A percentile compares a stretch with the other conserved stretches of the same genome.
phyloP scores from a whole-genome alignment of 2,329 filamentous ascomycete species.

The Ambrosiella xylebori region DNA sequence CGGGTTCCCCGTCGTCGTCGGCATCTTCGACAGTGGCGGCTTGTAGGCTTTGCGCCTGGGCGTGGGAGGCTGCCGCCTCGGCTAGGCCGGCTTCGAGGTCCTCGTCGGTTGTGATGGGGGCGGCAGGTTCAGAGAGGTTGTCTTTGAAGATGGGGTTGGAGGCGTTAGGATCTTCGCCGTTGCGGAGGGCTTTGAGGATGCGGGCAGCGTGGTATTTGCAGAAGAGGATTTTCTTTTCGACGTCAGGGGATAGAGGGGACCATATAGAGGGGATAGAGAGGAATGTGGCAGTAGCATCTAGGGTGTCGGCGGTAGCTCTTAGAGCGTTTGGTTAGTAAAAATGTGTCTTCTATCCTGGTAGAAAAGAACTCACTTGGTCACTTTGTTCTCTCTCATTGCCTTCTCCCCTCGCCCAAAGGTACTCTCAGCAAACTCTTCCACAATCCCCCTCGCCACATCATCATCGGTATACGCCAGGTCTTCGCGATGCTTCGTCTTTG shows the following conservation, averaged over 20 bases:
- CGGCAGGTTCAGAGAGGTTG: conserved; percentile 15
- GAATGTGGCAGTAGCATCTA: conserved; percentile 82
- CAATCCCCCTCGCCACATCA: conserved; percentile 69
- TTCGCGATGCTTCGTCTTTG: conserved; percentile 52
- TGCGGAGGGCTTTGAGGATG: conserved; percentile 79
- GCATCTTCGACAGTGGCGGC: conserved; percentile 6
- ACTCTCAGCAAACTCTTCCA: conserved; percentile 84
- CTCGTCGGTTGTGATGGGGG: conserved; percentile 6
- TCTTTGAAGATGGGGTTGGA: conserved; percentile 51
- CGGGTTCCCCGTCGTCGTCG: background rate
- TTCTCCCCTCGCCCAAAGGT: conserved; percentile 73
- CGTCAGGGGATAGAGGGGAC: conserved; percentile 57
- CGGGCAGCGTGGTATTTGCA: conserved; percentile 90
- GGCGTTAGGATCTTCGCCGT: conserved; percentile 79
- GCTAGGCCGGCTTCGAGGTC: conserved; percentile 17
- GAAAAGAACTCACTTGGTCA: conserved; percentile 43
- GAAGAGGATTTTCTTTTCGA: conserved; percentile 77
- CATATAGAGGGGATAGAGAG: conserved; percentile 78
- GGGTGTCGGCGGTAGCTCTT: conserved; percentile 84
- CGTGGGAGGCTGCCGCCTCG: conserved; percentile 16
- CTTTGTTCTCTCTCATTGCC: conserved; percentile 65
- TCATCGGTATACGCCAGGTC: conserved; percentile 82
- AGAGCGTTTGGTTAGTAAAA: background rate
- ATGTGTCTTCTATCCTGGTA: background rate
- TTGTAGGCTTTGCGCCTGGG: background rate